A percentile compares a stretch with the other conserved stretches of the same genome.
Conservation (phyloP, 805 yeast species). For the Candida awuae region DNA sequence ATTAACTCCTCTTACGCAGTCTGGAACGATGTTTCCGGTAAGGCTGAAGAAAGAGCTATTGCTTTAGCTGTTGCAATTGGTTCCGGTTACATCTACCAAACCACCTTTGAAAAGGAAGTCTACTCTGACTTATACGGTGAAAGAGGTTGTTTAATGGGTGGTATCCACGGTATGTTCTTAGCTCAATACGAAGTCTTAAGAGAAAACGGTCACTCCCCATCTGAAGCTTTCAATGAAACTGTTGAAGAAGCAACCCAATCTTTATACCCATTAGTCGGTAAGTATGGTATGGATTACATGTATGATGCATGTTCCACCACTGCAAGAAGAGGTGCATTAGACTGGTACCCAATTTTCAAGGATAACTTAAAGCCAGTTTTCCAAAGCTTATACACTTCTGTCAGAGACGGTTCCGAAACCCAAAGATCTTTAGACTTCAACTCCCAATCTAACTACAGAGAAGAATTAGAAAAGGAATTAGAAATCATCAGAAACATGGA, state of each 20-base stretch:
- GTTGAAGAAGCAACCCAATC: conserved; percentile 99
- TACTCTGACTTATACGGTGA: conserved; percentile 99
- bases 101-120: conserved; percentile 98
- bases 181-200: conserved; percentile 99
- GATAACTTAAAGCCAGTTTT: conserved; percentile 98
- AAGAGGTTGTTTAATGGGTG: conserved; percentile 99
- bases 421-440: conserved; percentile 97
- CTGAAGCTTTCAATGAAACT: conserved; percentile 99
- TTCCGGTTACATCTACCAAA: conserved; percentile 99
- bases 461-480: conserved; percentile 87
- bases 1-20: conserved; percentile 99
- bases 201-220: conserved; percentile 99
- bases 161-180: conserved; percentile 99
- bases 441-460: conserved; percentile 98
- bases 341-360: conserved; percentile 99
- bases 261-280: conserved; percentile 96
- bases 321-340: conserved; percentile 99
- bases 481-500: conserved; percentile 92
- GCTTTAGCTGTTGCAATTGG: conserved; percentile 99
- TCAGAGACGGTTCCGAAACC: conserved; percentile 95
- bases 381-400: conserved; percentile 90
- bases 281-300: conserved; percentile 99
- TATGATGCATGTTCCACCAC: conserved; percentile 99
- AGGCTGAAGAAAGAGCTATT: conserved; percentile 98
- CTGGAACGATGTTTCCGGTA: conserved; percentile 98